These are phyloP conservation scores for Geotrichum restrictum DNA, from an alignment of 1,139 yeast species.

Conservation along the genomic window DNA sequence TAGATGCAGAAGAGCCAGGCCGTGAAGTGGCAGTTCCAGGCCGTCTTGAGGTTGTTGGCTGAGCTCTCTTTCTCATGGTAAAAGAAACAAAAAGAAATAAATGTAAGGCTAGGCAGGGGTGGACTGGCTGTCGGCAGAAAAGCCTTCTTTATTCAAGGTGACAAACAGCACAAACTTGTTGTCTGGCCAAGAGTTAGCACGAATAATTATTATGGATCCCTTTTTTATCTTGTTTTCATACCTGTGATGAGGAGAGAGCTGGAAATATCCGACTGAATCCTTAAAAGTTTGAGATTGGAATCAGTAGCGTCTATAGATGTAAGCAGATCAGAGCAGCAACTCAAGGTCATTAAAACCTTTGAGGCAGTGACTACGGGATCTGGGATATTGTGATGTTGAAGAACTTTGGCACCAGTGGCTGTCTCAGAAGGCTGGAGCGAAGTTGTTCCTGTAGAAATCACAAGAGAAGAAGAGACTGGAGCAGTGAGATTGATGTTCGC, in stretches of 20 bases:
- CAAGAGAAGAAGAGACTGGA: constrained; percentile 18
- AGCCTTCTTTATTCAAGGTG: constrained; percentile 7
- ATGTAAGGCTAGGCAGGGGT: background rate
- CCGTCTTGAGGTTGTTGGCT: constrained; percentile 6
- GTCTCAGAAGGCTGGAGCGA: background rate
- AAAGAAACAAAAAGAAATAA: background rate
- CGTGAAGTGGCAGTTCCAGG: constrained; percentile 7
- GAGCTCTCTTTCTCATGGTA: constrained; percentile 14
- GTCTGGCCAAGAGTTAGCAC: constrained; percentile 5
- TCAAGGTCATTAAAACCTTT: constrained; percentile 14
- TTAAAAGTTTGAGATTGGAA: constrained; percentile 12
- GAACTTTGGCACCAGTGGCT: constrained; percentile 8
- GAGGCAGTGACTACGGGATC: constrained; percentile 16
- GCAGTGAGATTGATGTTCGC: constrained; percentile 17
- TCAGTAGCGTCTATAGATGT: constrained; percentile 6
- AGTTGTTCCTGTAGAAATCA: constrained; percentile 1
- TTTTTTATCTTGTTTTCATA: background rate
- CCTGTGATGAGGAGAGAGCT: constrained; percentile 18
- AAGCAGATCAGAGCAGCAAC: constrained; percentile 11
- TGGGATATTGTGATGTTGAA: constrained; percentile 16
- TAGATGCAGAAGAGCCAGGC: constrained; percentile 2
- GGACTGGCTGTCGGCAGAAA: background rate
- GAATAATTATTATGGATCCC: background rate
- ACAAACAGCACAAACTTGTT: constrained; percentile 15
- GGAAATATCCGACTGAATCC: constrained; percentile 16